Conservation (phyloP, 371 early-diverging fungal genomes). For the Massospora cicadina region DNA sequence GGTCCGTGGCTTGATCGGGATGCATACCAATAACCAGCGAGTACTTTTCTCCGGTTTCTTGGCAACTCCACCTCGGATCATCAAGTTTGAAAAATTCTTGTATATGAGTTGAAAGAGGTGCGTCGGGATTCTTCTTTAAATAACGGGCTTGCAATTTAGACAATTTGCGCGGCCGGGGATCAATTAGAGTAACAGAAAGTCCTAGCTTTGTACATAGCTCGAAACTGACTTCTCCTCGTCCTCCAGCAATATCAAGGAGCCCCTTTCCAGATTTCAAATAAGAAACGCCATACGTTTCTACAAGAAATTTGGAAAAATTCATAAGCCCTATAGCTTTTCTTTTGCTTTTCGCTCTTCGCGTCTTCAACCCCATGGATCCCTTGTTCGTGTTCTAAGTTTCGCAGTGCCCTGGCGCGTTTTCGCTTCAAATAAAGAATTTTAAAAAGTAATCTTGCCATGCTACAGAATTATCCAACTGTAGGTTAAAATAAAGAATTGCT, state of each 20-base stretch:
- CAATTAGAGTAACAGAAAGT: slow-evolving; percentile 26
- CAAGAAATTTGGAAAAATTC: slow-evolving; percentile 32
- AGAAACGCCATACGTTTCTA: slow-evolving; percentile 19
- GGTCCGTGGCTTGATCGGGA: slow-evolving; percentile 38
- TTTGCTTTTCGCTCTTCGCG: not conserved
- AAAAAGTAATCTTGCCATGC: not conserved
- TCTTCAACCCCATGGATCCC: not conserved
- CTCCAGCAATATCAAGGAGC: slow-evolving; percentile 37
- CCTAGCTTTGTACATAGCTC: slow-evolving; percentile 26
- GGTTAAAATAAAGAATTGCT: not conserved
- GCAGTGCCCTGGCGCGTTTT: not conserved
- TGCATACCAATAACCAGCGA: slow-evolving; percentile 31
- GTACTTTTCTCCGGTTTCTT: slow-evolving; percentile 8
- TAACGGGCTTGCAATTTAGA: slow-evolving; percentile 27
- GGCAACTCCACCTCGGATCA: not conserved
- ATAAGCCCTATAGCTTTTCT: slow-evolving; percentile 17
- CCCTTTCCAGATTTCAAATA: slow-evolving; percentile 15
- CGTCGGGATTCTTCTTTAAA: slow-evolving; percentile 15
- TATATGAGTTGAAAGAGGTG: not conserved
- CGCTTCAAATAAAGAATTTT: not conserved
- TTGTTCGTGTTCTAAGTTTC: not conserved
- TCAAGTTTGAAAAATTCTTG: not conserved
- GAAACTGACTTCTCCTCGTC: slow-evolving; percentile 34
- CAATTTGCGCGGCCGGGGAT: slow-evolving; percentile 28
- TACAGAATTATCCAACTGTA: not conserved